Conservation (phyloP, 164 flowering plant genomes). For the Hamamelis virginiana region DNA sequence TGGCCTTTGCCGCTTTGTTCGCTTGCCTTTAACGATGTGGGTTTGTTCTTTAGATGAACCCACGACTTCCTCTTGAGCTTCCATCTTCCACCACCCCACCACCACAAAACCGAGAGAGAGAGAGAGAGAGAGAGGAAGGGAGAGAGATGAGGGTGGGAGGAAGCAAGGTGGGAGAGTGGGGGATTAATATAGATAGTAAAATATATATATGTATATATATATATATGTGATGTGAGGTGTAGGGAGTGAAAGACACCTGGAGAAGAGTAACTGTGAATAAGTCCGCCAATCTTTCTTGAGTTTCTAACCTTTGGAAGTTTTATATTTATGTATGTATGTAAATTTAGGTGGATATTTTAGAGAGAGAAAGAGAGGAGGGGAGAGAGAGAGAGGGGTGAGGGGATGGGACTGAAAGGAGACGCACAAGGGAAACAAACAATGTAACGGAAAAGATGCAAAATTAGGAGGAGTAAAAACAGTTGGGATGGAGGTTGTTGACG, state of each 20-base stretch:
- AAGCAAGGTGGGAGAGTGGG: conserved; percentile 7
- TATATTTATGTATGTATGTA: background rate
- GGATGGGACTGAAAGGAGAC: conserved; percentile 5
- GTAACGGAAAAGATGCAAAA: conserved; percentile 33
- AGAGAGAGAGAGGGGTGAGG: background rate
- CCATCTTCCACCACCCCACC: conserved; percentile 22
- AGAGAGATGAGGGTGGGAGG: conserved; percentile 6
- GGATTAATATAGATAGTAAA: background rate
- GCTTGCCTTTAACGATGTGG: conserved; percentile 37
- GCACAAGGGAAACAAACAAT: conserved; percentile 2
- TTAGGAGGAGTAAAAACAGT: conserved; percentile 12
- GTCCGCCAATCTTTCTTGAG: conserved; percentile 2
- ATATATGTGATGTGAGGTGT: conserved; percentile 8
- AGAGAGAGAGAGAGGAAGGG: conserved; percentile 18
- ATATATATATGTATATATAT: too few species aligned
- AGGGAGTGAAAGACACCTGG: background rate
- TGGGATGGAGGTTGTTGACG: conserved; percentile 19
- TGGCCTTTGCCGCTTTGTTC: conserved; percentile 42
- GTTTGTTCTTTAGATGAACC: conserved; percentile 22
- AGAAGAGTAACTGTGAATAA: background rate
- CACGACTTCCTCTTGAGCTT: conserved; percentile 29
- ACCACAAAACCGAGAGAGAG: conserved; percentile 6
- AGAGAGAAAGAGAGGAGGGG: too few species aligned
- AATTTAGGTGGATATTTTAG: background rate
- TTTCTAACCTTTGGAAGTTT: too few species aligned